A percentile compares a stretch with the other conserved stretches of the same genome.
phyloP scores from a whole-genome alignment of 108 stramenopile genomes.

The Skeletonema costatum region DNA sequence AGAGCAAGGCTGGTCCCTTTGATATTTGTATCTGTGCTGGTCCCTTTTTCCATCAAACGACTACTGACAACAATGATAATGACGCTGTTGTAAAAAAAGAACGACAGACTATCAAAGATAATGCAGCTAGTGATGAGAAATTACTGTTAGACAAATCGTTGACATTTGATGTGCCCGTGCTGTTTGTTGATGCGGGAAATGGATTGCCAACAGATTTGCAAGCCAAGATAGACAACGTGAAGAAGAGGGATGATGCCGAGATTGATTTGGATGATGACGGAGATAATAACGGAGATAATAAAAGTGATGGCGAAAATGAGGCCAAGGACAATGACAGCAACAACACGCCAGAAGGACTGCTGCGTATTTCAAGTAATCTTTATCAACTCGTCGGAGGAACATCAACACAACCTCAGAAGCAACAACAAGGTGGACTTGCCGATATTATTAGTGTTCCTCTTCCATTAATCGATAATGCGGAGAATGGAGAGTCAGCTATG shows the following conservation, averaged over 20 bases:
- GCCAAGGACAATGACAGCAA: background rate
- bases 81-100: background rate
- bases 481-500: background rate
- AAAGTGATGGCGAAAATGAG: background rate
- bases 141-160: slow-evolving; percentile 10
- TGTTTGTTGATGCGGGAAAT: slow-evolving; percentile 49
- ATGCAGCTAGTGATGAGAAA: slow-evolving; percentile 12
- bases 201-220: slow-evolving; percentile 15
- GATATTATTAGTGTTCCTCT: slow-evolving; percentile 42
- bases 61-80: background rate
- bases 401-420: slow-evolving; percentile 7
- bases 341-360: slow-evolving; percentile 27
- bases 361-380: slow-evolving; percentile 34
- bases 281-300: background rate
- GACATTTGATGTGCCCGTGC: slow-evolving; percentile 38
- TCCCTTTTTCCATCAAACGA: slow-evolving; percentile 38
- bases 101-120: background rate
- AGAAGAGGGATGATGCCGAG: slow-evolving; percentile 37
- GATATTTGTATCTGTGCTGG: slow-evolving; percentile 79
- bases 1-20: slow-evolving; percentile 85
- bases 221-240: background rate
- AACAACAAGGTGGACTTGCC: background rate
- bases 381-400: slow-evolving; percentile 35
- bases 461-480: slow-evolving; percentile 1
- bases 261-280: slow-evolving; percentile 38